A percentile compares a stretch with the other conserved stretches of the same genome.
phyloP scores from a whole-genome alignment of 352 stramenopile genomes.

The Blastocystis sp. region DNA sequence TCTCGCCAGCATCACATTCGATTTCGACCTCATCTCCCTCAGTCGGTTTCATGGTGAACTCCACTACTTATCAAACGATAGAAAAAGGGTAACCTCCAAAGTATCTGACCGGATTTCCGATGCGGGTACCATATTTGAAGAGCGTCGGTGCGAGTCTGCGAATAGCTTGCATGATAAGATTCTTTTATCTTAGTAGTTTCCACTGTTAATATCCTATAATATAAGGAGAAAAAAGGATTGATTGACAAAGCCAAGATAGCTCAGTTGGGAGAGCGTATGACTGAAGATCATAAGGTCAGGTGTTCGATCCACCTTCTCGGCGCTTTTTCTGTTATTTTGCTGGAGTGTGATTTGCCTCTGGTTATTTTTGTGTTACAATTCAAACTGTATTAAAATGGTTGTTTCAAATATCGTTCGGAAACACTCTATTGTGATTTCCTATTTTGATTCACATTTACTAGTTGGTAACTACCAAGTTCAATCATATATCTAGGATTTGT shows the following conservation, averaged over 20 bases:
- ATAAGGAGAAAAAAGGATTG: not conserved
- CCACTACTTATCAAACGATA: not conserved
- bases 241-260: constrained; percentile 36
- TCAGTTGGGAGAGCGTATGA: constrained; percentile 63
- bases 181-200: not conserved
- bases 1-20: constrained; percentile 37
- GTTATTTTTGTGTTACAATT: too few relatives aligned
- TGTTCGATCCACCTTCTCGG: constrained; percentile 63
- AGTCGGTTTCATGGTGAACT: constrained; percentile 57
- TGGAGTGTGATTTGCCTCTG: too few relatives aligned
- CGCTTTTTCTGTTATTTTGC: constrained; percentile 7
- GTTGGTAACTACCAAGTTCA: too few relatives aligned
- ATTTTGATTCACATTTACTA: too few relatives aligned
- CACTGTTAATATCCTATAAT: not conserved
- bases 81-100: not conserved
- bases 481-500: too few relatives aligned
- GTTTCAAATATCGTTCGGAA: too few relatives aligned
- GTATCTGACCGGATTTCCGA: constrained; percentile 5
- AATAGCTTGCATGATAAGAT: constrained; percentile 21
- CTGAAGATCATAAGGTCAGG: constrained; percentile 63
- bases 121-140: not conserved
- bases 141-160: not conserved
- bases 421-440: too few relatives aligned
- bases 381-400: too few relatives aligned
- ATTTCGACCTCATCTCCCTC: constrained; percentile 48